Conservation (phyloP, 75 land plant genomes). For the Gnetum montanum region DNA sequence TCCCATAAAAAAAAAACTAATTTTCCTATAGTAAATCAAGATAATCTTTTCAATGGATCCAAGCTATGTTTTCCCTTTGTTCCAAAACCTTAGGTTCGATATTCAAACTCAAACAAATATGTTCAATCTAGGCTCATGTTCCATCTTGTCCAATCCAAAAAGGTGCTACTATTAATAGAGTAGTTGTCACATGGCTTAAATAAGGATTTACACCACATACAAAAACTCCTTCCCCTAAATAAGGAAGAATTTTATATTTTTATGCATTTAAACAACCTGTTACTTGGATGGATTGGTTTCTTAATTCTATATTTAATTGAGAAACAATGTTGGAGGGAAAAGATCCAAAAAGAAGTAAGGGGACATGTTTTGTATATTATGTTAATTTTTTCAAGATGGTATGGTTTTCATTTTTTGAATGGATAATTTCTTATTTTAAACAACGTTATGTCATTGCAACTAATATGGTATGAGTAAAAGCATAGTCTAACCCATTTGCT, state of each 20-base stretch:
- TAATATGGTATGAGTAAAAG: constrained; percentile 3
- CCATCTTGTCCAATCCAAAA: constrained; percentile 1
- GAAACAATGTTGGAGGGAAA: constrained; percentile 7
- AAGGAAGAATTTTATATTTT: constrained; percentile 6
- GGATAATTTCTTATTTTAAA: not conserved
- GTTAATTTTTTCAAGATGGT: not conserved
- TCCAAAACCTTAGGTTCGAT: constrained; percentile 1
- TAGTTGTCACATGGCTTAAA: not conserved
- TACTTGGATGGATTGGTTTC: not conserved
- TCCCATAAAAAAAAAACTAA: constrained; percentile 15
- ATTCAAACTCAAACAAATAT: constrained; percentile 4
- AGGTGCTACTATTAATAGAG: constrained; percentile 7
- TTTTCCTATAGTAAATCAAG: constrained; percentile 12
- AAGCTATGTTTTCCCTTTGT: not conserved
- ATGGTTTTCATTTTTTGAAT: not conserved
- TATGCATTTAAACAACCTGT: not conserved
- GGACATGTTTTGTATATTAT: constrained; percentile 1
- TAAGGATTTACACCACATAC: constrained; percentile 5
- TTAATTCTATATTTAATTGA: constrained; percentile 7
- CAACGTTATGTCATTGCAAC: not conserved
- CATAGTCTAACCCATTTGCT: not conserved
- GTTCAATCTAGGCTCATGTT: not conserved
- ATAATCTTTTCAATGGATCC: constrained; percentile 11
- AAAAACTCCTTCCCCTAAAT: constrained; percentile 4
- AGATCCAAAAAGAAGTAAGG: constrained; percentile 9